Percentiles rank a stretch among this genome's conserved stretches.
phyloP scores from a whole-genome alignment of 768 basidiomycete genomes.

The Lentinula raphanica region DNA sequence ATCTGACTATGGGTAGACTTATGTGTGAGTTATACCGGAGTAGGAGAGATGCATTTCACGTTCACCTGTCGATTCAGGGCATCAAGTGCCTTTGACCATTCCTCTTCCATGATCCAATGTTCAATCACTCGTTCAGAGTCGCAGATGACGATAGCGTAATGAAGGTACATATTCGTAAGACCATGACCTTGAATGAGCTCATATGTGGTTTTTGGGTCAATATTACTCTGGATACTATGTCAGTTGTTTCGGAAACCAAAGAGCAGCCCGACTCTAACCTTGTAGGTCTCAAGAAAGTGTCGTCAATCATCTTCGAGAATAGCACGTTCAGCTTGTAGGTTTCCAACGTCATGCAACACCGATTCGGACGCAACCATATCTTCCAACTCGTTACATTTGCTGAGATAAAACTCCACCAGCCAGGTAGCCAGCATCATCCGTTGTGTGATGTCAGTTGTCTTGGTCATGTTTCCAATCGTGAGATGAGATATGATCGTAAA shows the following conservation, averaged over 20 bases:
- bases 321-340: slow-evolving; percentile 69
- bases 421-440: slow-evolving; percentile 98
- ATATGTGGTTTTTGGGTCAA: slow-evolving; percentile 82
- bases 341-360: slow-evolving; percentile 76
- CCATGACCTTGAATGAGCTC: slow-evolving; percentile 94
- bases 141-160: slow-evolving; percentile 77
- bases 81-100: slow-evolving; percentile 88
- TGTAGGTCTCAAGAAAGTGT: slow-evolving; percentile 92
- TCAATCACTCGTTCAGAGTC: slow-evolving; percentile 84
- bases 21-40: background rate
- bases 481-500: slow-evolving; percentile 82
- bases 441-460: slow-evolving; percentile 82
- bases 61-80: slow-evolving; percentile 84
- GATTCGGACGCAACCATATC: slow-evolving; percentile 88
- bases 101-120: slow-evolving; percentile 88
- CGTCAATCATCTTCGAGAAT: slow-evolving; percentile 91
- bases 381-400: slow-evolving; percentile 94
- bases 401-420: slow-evolving; percentile 95
- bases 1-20: slow-evolving; percentile 47
- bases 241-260: background rate
- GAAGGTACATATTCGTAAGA: slow-evolving; percentile 85
- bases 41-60: background rate
- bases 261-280: slow-evolving; percentile 41
- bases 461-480: slow-evolving; percentile 80
- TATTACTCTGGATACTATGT: slow-evolving; percentile 51